Conservation (phyloP, 208 protist species). For the Crithidia fasciculata region DNA sequence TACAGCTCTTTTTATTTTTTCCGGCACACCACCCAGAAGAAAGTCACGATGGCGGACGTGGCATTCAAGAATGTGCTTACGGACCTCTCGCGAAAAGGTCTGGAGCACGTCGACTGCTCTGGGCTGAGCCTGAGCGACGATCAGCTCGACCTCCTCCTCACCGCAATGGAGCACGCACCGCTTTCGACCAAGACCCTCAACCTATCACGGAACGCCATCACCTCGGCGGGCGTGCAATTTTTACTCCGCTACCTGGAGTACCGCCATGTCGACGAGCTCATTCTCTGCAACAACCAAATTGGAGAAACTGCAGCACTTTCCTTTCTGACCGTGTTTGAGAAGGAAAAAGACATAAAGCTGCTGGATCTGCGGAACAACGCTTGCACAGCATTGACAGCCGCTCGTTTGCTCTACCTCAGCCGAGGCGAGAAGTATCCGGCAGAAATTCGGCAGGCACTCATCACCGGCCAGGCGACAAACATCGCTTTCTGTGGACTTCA, state of each 20-base stretch:
- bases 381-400: constrained; percentile 43
- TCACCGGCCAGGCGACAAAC: constrained; percentile 38
- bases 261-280: constrained; percentile 46
- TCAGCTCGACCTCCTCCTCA: constrained; percentile 62
- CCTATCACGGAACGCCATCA: constrained; percentile 69
- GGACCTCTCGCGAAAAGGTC: constrained; percentile 48
- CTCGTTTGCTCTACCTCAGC: constrained; percentile 62
- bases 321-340: constrained; percentile 59
- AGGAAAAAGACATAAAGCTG: constrained; percentile 24
- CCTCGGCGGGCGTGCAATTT: constrained; percentile 40
- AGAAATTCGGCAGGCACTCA: constrained; percentile 51
- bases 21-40: constrained; percentile 1
- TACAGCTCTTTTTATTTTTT: constrained; percentile 15
- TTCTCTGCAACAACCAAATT: constrained; percentile 72
- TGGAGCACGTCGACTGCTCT: constrained; percentile 48
- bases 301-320: constrained; percentile 56
- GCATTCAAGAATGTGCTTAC: constrained; percentile 51
- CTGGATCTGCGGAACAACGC: constrained; percentile 57
- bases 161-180: constrained; percentile 63
- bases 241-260: constrained; percentile 55
- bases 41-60: constrained; percentile 20
- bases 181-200: constrained; percentile 47
- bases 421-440: constrained; percentile 34
- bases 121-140: constrained; percentile 48
- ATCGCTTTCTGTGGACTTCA: constrained; percentile 54